Evolutionary conservation across 306 rosid genomes (phyloP), one percentile per base, ranked within the genome.

Genomic region (Aeschynomene evenia): DNA sequence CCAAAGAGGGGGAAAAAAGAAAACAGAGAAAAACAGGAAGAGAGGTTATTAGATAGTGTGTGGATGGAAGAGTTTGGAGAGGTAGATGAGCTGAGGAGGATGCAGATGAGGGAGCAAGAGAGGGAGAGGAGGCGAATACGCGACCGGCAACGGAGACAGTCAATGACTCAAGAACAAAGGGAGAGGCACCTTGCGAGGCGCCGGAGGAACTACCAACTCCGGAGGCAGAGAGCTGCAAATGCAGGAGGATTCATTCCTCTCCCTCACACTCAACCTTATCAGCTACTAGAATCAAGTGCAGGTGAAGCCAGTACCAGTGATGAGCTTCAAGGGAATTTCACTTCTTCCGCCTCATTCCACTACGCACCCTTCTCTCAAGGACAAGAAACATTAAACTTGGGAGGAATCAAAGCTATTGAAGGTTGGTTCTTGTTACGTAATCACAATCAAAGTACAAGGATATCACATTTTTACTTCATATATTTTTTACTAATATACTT

Each of bases 101-200:
- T 71, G 77, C 87, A 79, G 28, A n/a, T n/a, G n/a, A 82, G 90
- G 40, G 98, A 89, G 40, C 84, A 81, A 67, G 98, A 89, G 62
- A 78, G 92, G 37, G 92, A 87, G 64, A 87, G 95, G 34, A 82
- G 98, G 4, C 89, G 98, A 0, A 54, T 87, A 7, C 80, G 96
- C 15, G 98, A 92, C 71, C 63, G 92, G 51, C 82, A 89, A 36
- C 87, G 95, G 76, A 79, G 98, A 70, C 94, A 84, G 49, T 80
- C 96, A 1, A 92, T 89, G 98, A 89, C 86, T 8, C 63, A 81
- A 42, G 98, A 92, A 43, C 98, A 92, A 75, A 84, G 92, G 46
- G 96, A 92, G 45, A 77, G 85, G 39, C 98, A 87, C 57, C 90
- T 89, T 7, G 95, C 92, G 0, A 74, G 98, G n/a, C 88, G 98